phyloP scores from a whole-genome alignment of 176 grass and related monocot species.

The Juncus effusus region DNA sequence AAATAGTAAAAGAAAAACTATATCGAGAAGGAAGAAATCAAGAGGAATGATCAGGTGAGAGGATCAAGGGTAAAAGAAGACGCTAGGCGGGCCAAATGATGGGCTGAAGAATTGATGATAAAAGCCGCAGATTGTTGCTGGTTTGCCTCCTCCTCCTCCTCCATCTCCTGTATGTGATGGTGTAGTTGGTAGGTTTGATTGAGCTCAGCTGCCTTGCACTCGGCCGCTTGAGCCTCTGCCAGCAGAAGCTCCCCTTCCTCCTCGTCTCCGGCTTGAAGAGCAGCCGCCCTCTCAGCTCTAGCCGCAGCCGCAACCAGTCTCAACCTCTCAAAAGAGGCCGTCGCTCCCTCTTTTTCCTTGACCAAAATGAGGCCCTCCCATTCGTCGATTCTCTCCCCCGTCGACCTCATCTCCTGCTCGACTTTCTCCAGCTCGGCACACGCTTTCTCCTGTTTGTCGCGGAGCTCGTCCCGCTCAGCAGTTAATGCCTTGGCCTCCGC shows the following conservation, averaged over 20 bases:
- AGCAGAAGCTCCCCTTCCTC: slow-evolving; percentile 62
- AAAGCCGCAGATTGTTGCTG: slow-evolving; percentile 53
- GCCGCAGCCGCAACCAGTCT: slow-evolving; percentile 58
- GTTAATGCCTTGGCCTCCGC: slow-evolving; percentile 75
- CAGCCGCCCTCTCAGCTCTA: slow-evolving; percentile 79
- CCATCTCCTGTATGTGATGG: slow-evolving; percentile 33
- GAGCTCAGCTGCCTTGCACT: slow-evolving; percentile 72
- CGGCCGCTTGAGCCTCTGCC: slow-evolving; percentile 69
- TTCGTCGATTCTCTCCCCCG: slow-evolving; percentile 61
- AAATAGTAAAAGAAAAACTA: no score
- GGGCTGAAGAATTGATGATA: slow-evolving; percentile 54
- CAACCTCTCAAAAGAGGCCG: slow-evolving; percentile 75
- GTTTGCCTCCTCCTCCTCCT: slow-evolving; percentile 20
- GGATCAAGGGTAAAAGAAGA: slow-evolving; percentile 45
- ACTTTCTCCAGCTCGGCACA: slow-evolving; percentile 51
- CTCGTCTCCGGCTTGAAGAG: slow-evolving; percentile 58
- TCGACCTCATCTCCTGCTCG: slow-evolving; percentile 64
- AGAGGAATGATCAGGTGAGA: background rate
- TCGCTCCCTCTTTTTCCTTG: slow-evolving; percentile 81
- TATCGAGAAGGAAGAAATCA: background rate
- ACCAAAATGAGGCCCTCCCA: slow-evolving; percentile 65
- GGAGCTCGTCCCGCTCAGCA: slow-evolving; percentile 80
- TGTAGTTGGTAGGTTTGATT: slow-evolving; percentile 60
- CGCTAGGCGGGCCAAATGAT: slow-evolving; percentile 56
- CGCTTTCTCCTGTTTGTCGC: slow-evolving; percentile 56